Conservation (phyloP, 768 basidiomycete genomes). For the Leccinum arenicola region DNA sequence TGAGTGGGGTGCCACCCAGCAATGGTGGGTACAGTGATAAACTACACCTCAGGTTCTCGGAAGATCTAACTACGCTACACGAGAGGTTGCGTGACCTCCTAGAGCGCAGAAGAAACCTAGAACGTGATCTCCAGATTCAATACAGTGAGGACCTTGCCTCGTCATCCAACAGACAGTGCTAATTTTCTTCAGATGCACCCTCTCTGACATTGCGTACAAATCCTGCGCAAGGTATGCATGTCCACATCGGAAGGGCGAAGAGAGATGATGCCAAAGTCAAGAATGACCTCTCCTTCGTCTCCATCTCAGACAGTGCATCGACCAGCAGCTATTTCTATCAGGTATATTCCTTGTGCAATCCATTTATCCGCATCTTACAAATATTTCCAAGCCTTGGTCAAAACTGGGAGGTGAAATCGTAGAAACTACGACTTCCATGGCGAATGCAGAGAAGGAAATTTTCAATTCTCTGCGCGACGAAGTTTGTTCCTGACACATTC, state of each 20-base stretch:
- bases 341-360: conserved; percentile 33
- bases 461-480: conserved; percentile 68
- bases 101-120: conserved; percentile 46
- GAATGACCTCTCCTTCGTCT: conserved; percentile 48
- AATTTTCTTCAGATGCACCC: conserved; percentile 50
- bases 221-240: conserved; percentile 67
- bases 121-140: conserved; percentile 48
- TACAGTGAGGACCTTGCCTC: conserved; percentile 43
- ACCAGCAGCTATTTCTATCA: conserved; percentile 70
- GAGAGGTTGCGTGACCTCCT: conserved; percentile 42
- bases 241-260: conserved; percentile 65
- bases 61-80: conserved; percentile 50
- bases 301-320: conserved; percentile 58
- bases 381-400: conserved; percentile 61
- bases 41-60: conserved; percentile 52
- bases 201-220: conserved; percentile 73
- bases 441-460: conserved; percentile 63
- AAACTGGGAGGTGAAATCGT: conserved; percentile 66
- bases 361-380: not conserved
- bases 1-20: conserved; percentile 30
- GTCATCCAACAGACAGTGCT: not conserved
- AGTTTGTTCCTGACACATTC: conserved; percentile 34
- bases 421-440: conserved; percentile 52
- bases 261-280: conserved; percentile 55
- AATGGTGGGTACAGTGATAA: not conserved